Evolutionary conservation across 139 green algal genomes (phyloP).

Genomic region (Deuterostichococcus epilithicus): DNA sequence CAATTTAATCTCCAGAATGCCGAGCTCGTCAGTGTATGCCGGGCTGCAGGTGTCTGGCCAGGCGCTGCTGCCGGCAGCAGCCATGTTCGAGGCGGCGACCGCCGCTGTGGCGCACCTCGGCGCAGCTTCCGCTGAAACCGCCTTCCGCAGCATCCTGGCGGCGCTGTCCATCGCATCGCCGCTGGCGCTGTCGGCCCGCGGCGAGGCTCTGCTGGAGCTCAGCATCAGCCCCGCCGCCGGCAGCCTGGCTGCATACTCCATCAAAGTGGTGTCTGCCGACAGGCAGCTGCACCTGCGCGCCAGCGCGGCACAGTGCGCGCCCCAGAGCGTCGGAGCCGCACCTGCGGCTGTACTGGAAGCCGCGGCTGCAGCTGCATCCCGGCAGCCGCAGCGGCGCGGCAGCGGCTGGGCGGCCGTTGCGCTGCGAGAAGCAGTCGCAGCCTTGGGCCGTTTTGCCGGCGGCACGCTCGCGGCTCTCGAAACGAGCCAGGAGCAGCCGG

Average conservation of each 20-base stretch:
- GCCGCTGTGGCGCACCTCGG: background rate
- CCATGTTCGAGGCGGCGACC: constrained; percentile 18
- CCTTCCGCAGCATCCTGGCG: background rate
- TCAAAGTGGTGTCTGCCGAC: background rate
- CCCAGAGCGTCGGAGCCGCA: background rate
- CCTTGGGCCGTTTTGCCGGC: background rate
- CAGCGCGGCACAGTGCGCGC: background rate
- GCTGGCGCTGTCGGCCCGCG: constrained; percentile 8
- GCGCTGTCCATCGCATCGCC: constrained; percentile 36
- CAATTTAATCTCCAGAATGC: too few species aligned
- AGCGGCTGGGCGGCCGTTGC: background rate
- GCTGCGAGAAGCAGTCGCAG: background rate
- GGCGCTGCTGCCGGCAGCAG: constrained; percentile 23
- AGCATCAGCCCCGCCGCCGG: background rate
- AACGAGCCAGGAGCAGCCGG: background rate
- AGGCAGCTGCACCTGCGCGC: background rate
- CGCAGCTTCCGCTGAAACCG: background rate
- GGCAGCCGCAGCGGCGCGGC: too few species aligned
- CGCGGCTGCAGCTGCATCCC: too few species aligned
- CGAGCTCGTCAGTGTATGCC: too few species aligned
- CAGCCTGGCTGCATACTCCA: background rate
- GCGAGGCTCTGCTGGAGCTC: background rate
- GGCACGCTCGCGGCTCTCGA: background rate
- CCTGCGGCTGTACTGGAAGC: background rate
- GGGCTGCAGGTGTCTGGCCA: constrained; percentile 21